phyloP scores from a whole-genome alignment of 2,329 filamentous ascomycete genomes.

The Plenodomus biglobosus region DNA sequence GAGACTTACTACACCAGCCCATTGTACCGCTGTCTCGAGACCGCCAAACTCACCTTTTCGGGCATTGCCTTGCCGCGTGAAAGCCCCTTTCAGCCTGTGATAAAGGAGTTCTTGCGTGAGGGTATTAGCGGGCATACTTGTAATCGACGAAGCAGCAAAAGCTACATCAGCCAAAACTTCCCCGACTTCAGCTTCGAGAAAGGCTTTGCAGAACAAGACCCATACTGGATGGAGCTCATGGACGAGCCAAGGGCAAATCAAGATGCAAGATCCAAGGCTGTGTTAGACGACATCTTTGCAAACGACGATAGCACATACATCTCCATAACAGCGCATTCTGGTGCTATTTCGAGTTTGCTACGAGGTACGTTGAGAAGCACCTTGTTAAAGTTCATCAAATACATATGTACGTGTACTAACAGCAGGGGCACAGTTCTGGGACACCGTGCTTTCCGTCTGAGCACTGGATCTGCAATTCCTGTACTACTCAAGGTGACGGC shows the following conservation, averaged over 20 bases:
- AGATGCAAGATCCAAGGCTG: constrained; percentile 47
- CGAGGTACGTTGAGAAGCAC: constrained; percentile 28
- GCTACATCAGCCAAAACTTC: constrained; percentile 56
- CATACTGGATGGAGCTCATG: constrained; percentile 53
- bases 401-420: constrained; percentile 10
- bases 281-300: constrained; percentile 58
- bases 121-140: constrained; percentile 69
- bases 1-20: constrained; percentile 67
- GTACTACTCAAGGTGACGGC: constrained; percentile 64
- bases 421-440: constrained; percentile 52
- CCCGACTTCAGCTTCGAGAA: constrained; percentile 60
- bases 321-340: constrained; percentile 61
- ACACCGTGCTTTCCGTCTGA: constrained; percentile 63
- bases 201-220: constrained; percentile 62
- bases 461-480: constrained; percentile 69
- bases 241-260: constrained; percentile 57
- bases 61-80: constrained; percentile 55
- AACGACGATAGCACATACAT: constrained; percentile 53
- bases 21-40: constrained; percentile 63
- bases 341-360: constrained; percentile 59
- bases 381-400: too few species aligned
- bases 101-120: constrained; percentile 69
- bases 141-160: constrained; percentile 60
- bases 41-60: constrained; percentile 63
- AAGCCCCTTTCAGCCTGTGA: constrained; percentile 57